Conservation (phyloP, 106 monocot genomes). For the Iris macrosiphon region DNA sequence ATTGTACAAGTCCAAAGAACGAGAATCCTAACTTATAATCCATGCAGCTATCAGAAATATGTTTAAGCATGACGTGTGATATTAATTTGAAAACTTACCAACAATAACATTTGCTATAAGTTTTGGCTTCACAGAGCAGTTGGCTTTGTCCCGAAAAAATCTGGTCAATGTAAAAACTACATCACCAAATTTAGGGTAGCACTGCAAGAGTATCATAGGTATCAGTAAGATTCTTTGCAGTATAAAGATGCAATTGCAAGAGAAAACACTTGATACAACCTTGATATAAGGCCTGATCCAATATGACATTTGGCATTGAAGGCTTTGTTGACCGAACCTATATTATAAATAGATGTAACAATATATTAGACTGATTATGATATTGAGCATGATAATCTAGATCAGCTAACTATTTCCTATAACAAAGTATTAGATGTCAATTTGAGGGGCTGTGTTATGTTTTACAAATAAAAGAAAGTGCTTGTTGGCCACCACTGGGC, state of each 20-base stretch:
- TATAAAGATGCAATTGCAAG: conserved; percentile 3
- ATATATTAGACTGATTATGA: not conserved
- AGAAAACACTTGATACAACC: conserved; percentile 26
- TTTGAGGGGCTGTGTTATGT: too few species aligned
- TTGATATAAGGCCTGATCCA: conserved; percentile 86
- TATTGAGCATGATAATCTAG: too few species aligned
- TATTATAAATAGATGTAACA: not conserved
- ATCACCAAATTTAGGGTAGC: conserved; percentile 80
- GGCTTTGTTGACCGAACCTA: conserved; percentile 72
- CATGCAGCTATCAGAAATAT: too few species aligned
- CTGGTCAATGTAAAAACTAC: conserved; percentile 59
- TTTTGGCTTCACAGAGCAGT: conserved; percentile 28
- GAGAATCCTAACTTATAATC: too few species aligned
- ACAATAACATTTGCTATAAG: conserved; percentile 11
- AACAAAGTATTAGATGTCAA: too few species aligned
- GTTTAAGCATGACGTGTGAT: too few species aligned
- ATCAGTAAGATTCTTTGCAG: not conserved
- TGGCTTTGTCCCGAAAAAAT: conserved; percentile 68
- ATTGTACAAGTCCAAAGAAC: too few species aligned
- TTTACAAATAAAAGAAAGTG: too few species aligned
- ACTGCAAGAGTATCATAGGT: conserved; percentile 37
- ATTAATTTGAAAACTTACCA: too few species aligned
- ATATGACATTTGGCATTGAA: conserved; percentile 78
- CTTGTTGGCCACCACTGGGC: too few species aligned
- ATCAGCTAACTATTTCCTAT: too few species aligned